Conservation (phyloP, 441 rosid species). For the Populus tomentosa region DNA sequence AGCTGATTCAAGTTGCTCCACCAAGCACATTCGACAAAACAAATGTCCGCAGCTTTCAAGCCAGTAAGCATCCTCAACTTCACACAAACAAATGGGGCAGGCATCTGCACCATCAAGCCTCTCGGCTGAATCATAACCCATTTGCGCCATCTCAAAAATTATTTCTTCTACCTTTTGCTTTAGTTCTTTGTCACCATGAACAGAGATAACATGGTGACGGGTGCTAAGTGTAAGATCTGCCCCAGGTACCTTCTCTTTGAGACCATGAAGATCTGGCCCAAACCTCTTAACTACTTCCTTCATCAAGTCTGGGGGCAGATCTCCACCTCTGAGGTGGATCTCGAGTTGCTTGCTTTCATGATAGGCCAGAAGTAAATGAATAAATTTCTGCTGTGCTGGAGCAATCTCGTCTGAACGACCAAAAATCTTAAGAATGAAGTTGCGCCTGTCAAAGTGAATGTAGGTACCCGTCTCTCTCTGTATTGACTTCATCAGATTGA, state of each 20-base stretch:
- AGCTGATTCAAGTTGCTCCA: too few relatives aligned
- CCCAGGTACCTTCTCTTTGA: constrained; percentile 50
- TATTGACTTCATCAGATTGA: constrained; percentile 41
- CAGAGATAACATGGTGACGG: too few relatives aligned
- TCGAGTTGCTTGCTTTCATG: constrained; percentile 55
- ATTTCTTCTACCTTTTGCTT: too few relatives aligned
- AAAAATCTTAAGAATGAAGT: constrained; percentile 41
- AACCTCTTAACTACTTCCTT: constrained; percentile 62
- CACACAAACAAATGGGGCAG: too few relatives aligned
- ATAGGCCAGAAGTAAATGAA: constrained; percentile 38
- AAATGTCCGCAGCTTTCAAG: too few relatives aligned
- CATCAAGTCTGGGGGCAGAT: constrained; percentile 46
- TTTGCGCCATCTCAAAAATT: too few relatives aligned
- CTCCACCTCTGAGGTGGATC: constrained; percentile 22
- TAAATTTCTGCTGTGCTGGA: constrained; percentile 46
- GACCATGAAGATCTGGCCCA: constrained; percentile 64
- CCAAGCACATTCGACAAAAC: too few relatives aligned
- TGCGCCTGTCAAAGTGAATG: constrained; percentile 11
- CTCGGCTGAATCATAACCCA: too few relatives aligned
- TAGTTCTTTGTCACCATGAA: too few relatives aligned
- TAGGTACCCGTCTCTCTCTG: constrained; percentile 52
- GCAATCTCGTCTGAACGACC: constrained; percentile 38
- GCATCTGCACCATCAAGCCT: too few relatives aligned
- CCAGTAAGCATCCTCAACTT: too few relatives aligned
- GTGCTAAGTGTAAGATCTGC: constrained; percentile 47